Evolutionary conservation across 495 filamentous ascomycete genomes (phyloP).

Genomic region (Rusavskia elegans): DNA sequence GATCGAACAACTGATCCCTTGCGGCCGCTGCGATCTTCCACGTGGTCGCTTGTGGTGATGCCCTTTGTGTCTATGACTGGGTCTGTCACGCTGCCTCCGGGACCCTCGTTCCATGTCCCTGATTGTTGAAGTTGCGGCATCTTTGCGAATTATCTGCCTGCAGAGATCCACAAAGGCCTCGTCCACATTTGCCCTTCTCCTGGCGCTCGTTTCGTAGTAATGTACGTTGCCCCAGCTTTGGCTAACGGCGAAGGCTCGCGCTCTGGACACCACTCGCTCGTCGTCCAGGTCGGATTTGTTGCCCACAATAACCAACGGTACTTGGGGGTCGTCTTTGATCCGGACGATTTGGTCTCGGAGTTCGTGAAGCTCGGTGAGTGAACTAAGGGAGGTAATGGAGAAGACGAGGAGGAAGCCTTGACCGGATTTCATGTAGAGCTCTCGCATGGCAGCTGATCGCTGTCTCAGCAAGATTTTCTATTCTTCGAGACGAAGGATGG

Average conservation of each 20-base stretch:
- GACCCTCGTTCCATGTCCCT: slow-evolving; percentile 23
- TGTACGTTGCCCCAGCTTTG: slow-evolving; percentile 82
- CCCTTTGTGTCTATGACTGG: slow-evolving; percentile 4
- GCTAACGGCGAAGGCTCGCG: slow-evolving; percentile 70
- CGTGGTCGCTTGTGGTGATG: not conserved
- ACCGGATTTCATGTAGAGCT: slow-evolving; percentile 92
- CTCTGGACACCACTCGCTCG: slow-evolving; percentile 67
- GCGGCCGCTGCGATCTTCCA: not conserved
- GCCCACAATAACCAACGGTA: slow-evolving; percentile 90
- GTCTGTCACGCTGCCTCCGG: slow-evolving; percentile 22
- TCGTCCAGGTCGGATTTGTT: slow-evolving; percentile 96
- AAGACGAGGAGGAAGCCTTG: slow-evolving; percentile 97
- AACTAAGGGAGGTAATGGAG: slow-evolving; percentile 80
- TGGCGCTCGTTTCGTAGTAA: slow-evolving; percentile 88
- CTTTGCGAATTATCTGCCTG: slow-evolving; percentile 73
- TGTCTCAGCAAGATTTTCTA: not conserved
- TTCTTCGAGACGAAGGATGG: not conserved
- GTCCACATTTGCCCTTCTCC: slow-evolving; percentile 77
- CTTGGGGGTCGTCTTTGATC: slow-evolving; percentile 85
- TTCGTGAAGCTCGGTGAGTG: slow-evolving; percentile 70
- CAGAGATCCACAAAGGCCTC: slow-evolving; percentile 91
- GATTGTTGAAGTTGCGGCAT: slow-evolving; percentile 31
- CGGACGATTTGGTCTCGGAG: slow-evolving; percentile 91
- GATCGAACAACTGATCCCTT: not conserved
- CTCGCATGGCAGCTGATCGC: slow-evolving; percentile 22